These are phyloP conservation scores for Beauveria pseudobassiana DNA, from an alignment of 2,329 filamentous ascomycete species.

Conservation along the genomic window DNA sequence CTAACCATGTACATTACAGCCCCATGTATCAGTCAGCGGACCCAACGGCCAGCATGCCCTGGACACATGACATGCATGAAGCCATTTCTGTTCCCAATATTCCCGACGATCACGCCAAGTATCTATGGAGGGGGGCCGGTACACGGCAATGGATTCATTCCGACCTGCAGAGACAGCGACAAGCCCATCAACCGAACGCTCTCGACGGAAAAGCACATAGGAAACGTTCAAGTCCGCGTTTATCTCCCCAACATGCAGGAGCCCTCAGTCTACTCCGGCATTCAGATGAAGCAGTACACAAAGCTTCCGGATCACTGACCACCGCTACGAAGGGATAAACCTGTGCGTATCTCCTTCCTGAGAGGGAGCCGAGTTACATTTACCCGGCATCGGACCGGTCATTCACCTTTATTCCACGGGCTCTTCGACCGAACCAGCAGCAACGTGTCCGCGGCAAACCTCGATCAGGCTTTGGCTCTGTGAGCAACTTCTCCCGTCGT, in stretches of 20 bases:
- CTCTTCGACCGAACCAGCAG: constrained; percentile 88
- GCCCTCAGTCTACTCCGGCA: constrained; percentile 62
- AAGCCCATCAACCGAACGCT: constrained; percentile 67
- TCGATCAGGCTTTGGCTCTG: constrained; percentile 60
- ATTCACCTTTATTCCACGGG: constrained; percentile 95
- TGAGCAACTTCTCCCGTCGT: constrained; percentile 63
- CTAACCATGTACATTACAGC: constrained; percentile 23
- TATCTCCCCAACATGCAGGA: constrained; percentile 68
- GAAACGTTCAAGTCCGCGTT: constrained; percentile 78
- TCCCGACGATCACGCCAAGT: constrained; percentile 35
- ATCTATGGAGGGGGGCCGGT: constrained; percentile 40
- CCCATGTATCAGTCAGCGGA: constrained; percentile 42
- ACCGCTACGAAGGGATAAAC: constrained; percentile 89
- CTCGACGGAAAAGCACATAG: constrained; percentile 76
- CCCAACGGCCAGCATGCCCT: constrained; percentile 64
- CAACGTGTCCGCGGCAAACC: constrained; percentile 67
- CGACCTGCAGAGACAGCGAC: constrained; percentile 50
- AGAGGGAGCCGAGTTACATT: constrained; percentile 74
- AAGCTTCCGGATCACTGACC: constrained; percentile 91
- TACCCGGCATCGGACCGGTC: constrained; percentile 85
- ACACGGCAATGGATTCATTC: constrained; percentile 48
- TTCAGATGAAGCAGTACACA: constrained; percentile 84
- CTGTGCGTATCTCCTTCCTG: constrained; percentile 88
- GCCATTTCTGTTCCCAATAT: constrained; percentile 41
- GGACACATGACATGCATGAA: constrained; percentile 95